Conservation (phyloP, 805 yeast genomes). For the Scheffersomyces ergatensis region DNA sequence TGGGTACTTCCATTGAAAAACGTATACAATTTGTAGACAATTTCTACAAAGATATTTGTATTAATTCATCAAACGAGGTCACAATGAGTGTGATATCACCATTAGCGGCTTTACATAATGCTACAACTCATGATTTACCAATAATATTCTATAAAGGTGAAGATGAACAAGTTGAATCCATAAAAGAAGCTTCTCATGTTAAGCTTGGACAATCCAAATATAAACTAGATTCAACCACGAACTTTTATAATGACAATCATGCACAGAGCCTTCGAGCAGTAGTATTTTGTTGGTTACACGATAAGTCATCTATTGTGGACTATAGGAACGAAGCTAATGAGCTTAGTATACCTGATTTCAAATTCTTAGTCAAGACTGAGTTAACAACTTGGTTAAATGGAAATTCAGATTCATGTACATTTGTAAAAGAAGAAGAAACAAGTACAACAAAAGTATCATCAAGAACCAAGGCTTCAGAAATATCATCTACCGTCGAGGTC, state of each 20-base stretch:
- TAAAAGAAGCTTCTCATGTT: constrained; percentile 35
- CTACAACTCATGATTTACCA: constrained; percentile 20
- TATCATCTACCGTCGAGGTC: constrained; percentile 1
- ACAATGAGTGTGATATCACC: constrained; percentile 15
- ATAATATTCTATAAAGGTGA: constrained; percentile 16
- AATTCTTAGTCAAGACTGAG: constrained; percentile 83
- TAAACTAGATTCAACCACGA: constrained; percentile 48
- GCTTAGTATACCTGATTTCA: constrained; percentile 62
- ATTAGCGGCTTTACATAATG: constrained; percentile 25
- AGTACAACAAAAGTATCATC: constrained; percentile 13
- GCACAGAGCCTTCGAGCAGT: constrained; percentile 57
- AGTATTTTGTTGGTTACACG: constrained; percentile 74
- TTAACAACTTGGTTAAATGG: constrained; percentile 81
- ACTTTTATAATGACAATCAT: constrained; percentile 50
- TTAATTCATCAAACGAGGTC: no score
- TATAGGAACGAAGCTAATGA: constrained; percentile 73
- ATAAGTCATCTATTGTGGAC: constrained; percentile 74
- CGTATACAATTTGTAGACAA: no score
- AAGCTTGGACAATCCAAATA: constrained; percentile 22
- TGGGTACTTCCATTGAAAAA: no score
- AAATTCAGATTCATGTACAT: constrained; percentile 56
- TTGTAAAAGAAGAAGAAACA: constrained; percentile 24
- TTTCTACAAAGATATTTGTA: no score
- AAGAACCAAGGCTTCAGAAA: constrained; percentile 2
- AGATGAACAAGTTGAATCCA: constrained; percentile 16